These are phyloP conservation scores for Orbilia oligospora DNA, from an alignment of 2,329 filamentous ascomycete species.

Conservation along the genomic window DNA sequence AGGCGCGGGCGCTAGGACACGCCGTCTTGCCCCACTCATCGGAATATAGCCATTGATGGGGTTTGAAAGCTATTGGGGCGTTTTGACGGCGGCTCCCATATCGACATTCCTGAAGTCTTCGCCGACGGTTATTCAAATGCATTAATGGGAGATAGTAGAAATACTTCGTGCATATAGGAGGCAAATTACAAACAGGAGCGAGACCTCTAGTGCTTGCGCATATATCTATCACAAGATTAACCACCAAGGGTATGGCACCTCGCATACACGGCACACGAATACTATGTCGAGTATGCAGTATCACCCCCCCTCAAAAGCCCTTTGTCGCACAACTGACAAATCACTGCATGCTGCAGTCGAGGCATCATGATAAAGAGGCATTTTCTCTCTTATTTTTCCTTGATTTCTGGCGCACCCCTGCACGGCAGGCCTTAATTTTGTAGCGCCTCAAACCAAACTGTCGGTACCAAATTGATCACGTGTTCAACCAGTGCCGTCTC, in stretches of 20 bases:
- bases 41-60: not conserved
- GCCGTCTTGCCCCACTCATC: not conserved
- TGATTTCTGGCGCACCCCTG: not conserved
- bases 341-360: slow-evolving; percentile 1
- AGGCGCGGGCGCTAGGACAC: slow-evolving; percentile 6
- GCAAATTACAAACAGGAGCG: not conserved
- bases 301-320: not conserved
- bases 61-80: not conserved
- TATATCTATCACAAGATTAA: not conserved
- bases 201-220: not conserved
- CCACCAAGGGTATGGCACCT: not conserved
- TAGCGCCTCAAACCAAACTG: slow-evolving; percentile 15
- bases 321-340: slow-evolving; percentile 1
- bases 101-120: not conserved
- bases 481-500: slow-evolving; percentile 17
- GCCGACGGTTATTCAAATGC: not conserved
- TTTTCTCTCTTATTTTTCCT: slow-evolving; percentile 10
- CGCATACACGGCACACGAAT: slow-evolving; percentile 8
- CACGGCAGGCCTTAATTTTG: not conserved
- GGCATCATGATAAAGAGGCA: not conserved
- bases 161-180: not conserved
- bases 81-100: not conserved
- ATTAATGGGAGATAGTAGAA: not conserved
- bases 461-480: slow-evolving; percentile 21
- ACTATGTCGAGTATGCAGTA: not conserved